Conservation (phyloP, 768 basidiomycete genomes). For the Pleurotus pulmonarius region DNA sequence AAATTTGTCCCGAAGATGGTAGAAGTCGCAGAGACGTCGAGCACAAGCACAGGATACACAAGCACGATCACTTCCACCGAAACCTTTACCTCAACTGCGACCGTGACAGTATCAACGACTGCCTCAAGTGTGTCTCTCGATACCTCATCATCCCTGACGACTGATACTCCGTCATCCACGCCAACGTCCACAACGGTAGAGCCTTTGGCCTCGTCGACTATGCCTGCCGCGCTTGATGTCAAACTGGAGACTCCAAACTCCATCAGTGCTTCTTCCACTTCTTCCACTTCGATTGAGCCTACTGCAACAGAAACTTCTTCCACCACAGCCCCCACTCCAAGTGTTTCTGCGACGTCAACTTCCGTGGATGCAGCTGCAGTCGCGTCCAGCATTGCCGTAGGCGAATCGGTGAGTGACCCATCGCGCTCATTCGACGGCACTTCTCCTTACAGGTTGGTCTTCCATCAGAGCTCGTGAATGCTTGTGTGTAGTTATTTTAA, state of each 20-base stretch:
- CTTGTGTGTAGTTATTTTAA: too few relatives aligned
- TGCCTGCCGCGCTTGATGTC: constrained; percentile 21
- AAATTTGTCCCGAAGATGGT: constrained; percentile 10
- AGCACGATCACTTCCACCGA: constrained; percentile 1
- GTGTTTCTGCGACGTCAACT: constrained; percentile 4
- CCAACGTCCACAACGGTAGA: constrained; percentile 18
- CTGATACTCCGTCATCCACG: constrained; percentile 51
- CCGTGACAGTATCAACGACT: constrained; percentile 9
- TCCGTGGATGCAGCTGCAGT: constrained; percentile 28
- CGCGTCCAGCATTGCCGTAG: constrained; percentile 29
- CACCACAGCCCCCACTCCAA: constrained; percentile 9
- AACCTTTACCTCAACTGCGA: constrained; percentile 10
- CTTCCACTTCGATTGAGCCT: neutral
- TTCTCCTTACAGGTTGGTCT: neutral
- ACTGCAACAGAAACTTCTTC: neutral
- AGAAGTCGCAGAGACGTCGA: neutral
- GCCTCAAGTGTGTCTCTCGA: constrained; percentile 10
- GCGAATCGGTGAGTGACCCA: neutral
- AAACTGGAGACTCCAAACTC: constrained; percentile 11
- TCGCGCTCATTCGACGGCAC: neutral
- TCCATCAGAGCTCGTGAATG: neutral
- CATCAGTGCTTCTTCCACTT: constrained; percentile 3
- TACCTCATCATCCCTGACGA: constrained; percentile 24
- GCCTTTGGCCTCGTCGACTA: constrained; percentile 10
- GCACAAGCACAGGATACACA: neutral